Evolutionary conservation across 2,329 filamentous ascomycete genomes (phyloP).

Genomic region (Exserohilum rostratum): DNA sequence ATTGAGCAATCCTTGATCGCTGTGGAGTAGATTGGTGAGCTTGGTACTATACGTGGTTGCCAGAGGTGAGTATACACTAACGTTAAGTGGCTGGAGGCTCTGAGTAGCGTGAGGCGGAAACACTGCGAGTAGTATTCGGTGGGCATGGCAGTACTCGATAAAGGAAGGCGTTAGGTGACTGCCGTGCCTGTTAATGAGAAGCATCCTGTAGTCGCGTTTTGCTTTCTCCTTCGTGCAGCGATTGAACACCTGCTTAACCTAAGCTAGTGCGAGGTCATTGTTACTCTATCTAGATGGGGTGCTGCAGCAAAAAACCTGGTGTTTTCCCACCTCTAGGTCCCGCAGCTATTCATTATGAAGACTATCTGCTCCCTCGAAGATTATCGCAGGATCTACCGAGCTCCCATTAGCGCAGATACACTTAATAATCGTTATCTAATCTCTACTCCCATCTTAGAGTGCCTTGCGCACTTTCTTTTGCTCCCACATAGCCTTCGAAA

Average conservation of each 20-base stretch:
- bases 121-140: slow-evolving; percentile 11
- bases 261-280: slow-evolving; percentile 11
- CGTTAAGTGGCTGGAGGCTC: not conserved
- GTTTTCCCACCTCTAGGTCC: slow-evolving; percentile 2
- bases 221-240: slow-evolving; percentile 10
- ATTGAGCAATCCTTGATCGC: not conserved
- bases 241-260: slow-evolving; percentile 9
- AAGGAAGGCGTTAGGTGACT: slow-evolving; percentile 17
- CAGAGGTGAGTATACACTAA: not conserved
- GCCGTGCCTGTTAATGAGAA: slow-evolving; percentile 20
- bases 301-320: slow-evolving; percentile 3
- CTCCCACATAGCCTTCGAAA: not conserved
- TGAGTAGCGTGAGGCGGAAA: not conserved
- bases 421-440: not conserved
- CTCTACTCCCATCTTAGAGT: too few species aligned
- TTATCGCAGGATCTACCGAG: not conserved
- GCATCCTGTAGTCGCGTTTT: not conserved
- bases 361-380: not conserved
- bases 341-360: slow-evolving; percentile 7
- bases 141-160: slow-evolving; percentile 19
- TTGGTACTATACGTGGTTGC: not conserved
- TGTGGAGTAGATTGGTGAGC: not conserved
- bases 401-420: not conserved
- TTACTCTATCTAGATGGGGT: slow-evolving; percentile 14
- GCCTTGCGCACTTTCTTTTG: not conserved